phyloP scores from a whole-genome alignment of 2,329 filamentous ascomycete genomes.

The Cladosporium oxysporum region DNA sequence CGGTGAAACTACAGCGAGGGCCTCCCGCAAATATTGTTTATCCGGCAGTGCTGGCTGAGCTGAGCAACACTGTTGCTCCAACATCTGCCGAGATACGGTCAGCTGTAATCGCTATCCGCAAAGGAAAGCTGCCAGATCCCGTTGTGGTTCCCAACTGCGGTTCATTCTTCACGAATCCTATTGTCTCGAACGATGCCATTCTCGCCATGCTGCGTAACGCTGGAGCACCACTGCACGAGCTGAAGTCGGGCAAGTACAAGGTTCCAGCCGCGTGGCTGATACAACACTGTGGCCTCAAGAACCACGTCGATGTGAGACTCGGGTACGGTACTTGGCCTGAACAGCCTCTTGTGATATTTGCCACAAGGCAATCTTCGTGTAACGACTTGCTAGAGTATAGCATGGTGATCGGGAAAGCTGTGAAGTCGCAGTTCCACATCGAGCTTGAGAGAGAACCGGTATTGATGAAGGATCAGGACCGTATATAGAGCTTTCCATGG shows the following conservation, averaged over 20 bases:
- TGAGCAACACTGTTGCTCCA: not conserved
- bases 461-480: not conserved
- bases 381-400: not conserved
- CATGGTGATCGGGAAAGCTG: not conserved
- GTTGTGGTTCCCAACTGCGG: not conserved
- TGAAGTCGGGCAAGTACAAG: not conserved
- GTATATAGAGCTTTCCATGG: not conserved
- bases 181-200: not conserved
- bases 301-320: not conserved
- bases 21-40: not conserved
- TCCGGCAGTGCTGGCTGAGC: not conserved
- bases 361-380: not conserved
- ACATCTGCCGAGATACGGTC: constrained; percentile 4
- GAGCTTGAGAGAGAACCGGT: constrained; percentile 3
- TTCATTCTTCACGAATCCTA: constrained; percentile 9
- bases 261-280: constrained; percentile 16
- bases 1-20: not conserved
- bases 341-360: constrained; percentile 3
- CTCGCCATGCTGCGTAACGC: not conserved
- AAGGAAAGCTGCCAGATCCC: constrained; percentile 6
- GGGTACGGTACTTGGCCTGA: not conserved
- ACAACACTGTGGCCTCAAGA: constrained; percentile 7
- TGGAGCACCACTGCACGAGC: not conserved
- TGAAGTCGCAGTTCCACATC: not conserved
- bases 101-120: constrained; percentile 1